phyloP scores from a whole-genome alignment of 116 monocot genomes.

The Dioscorea cayenensis region DNA sequence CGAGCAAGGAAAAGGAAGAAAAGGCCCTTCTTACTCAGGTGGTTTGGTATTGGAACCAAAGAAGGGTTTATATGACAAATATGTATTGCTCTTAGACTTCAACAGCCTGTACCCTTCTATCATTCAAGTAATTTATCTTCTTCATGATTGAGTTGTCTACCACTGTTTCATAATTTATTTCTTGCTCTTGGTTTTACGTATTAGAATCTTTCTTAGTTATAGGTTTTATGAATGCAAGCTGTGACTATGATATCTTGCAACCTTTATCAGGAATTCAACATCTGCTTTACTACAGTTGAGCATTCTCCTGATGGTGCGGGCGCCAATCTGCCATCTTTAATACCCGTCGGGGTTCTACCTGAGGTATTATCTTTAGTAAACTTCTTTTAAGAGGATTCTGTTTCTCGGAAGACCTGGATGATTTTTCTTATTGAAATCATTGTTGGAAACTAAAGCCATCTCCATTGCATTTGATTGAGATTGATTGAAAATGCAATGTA shows the following conservation, averaged over 20 bases:
- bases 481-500: too few species aligned
- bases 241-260: slow-evolving; percentile 1
- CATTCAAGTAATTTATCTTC: slow-evolving; percentile 58
- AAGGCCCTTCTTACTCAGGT: slow-evolving; percentile 86
- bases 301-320: slow-evolving; percentile 38
- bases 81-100: slow-evolving; percentile 88
- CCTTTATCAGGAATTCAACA: slow-evolving; percentile 81
- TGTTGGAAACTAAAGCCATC: neutral
- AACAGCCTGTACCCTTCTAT: slow-evolving; percentile 99
- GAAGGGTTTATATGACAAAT: slow-evolving; percentile 91
- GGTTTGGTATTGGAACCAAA: slow-evolving; percentile 97
- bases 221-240: neutral
- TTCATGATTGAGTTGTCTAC: neutral
- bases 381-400: neutral
- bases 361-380: slow-evolving; percentile 47
- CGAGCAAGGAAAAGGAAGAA: slow-evolving; percentile 64
- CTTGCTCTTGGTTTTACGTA: neutral
- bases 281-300: slow-evolving; percentile 96
- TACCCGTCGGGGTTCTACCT: slow-evolving; percentile 67
- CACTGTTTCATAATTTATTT: neutral
- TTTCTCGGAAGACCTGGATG: neutral
- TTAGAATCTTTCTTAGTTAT: neutral
- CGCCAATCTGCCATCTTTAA: slow-evolving; percentile 73
- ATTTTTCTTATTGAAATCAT: neutral
- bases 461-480: too few species aligned